Base-by-base conservation (phyloP, 2,329 filamentous ascomycete genomes). In the Epichloe elymi region DNA sequence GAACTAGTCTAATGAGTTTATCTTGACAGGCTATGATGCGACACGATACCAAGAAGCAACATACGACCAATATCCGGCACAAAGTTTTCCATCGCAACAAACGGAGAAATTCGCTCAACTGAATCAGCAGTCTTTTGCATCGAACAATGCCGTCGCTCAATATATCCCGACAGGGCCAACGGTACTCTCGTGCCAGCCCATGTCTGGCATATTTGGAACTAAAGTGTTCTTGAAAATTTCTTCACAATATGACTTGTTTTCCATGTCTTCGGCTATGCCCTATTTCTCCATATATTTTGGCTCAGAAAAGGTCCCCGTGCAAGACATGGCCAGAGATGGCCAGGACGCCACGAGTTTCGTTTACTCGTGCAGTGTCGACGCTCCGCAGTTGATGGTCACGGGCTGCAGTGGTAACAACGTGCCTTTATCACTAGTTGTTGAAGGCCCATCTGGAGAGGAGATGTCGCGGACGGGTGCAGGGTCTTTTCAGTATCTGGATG, bases 281-380 rank as follows among this genome's bases (percentile, higher is more conserved):
- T 73, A 74, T 48, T 82, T 87, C 60, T 83, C 71, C 56, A 67
- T 95, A 50, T 77, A 83, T 45, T 94, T 95, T 66, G 88, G 88
- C n/a, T 75, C 78, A n/a, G 80, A 85, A 60, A 82, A 83, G 65
- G 85, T 82, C 65, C 59, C 64, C 1, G 61, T 65, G n/a, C 74
- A 79, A 50, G 76, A 82, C 51, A 73, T 89, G 23, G 75, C 79
- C 44, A 83, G 83, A 62, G 70, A 70, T 63, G 74, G 67, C 58
- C 79, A 72, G 68, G 78, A 82, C 54, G 68, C 65, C 50, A 69
- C 77, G 57, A 77, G 79, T 19, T 86, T 79, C 63, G 77, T 83
- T 55, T 95, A 93, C 66, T 76, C 78, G 33, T 74, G 95, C 58
- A 80, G 78, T 44, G 80, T 82, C 40, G 82, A 88, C 51, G 86